A percentile compares a stretch with the other conserved stretches of the same genome.
phyloP scores from a whole-genome alignment of 352 stramenopile species.

The Phytophthora pseudosyringae region DNA sequence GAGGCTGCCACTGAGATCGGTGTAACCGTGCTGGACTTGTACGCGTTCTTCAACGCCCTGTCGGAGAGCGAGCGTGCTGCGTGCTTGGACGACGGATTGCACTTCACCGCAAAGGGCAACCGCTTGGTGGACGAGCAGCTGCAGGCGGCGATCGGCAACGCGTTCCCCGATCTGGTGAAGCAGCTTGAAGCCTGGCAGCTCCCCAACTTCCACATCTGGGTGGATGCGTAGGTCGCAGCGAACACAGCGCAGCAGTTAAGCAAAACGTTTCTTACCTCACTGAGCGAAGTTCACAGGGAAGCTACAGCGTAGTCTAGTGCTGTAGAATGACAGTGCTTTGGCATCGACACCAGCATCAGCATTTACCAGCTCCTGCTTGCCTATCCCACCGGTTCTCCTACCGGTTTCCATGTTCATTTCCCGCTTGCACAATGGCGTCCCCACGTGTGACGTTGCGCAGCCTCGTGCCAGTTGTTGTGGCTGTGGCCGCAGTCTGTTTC shows the following conservation, averaged over 20 bases:
- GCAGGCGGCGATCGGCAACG: conserved; percentile 34
- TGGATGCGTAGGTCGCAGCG: conserved; percentile 21
- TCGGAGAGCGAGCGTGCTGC: conserved; percentile 30
- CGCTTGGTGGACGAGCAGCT: conserved; percentile 50
- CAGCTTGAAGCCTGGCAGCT: conserved; percentile 46
- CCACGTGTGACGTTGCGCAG: conserved; percentile 7
- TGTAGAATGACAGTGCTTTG: not conserved
- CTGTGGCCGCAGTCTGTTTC: conserved; percentile 15
- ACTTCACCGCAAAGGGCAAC: conserved; percentile 61
- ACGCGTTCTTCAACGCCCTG: conserved; percentile 56
- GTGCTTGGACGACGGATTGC: conserved; percentile 61
- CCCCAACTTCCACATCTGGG: conserved; percentile 39
- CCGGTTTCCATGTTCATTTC: conserved; percentile 22
- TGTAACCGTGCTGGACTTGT: conserved; percentile 49
- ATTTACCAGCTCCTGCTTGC: not conserved
- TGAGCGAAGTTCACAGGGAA: not conserved
- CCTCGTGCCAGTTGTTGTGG: conserved; percentile 14
- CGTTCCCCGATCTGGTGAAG: conserved; percentile 31
- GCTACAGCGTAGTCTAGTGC: not conserved
- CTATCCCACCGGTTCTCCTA: conserved; percentile 18
- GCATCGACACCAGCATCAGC: not conserved
- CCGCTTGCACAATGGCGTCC: not conserved
- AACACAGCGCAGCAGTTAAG: not conserved
- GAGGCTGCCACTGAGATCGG: conserved; percentile 37
- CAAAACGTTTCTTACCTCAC: not conserved